These are phyloP conservation scores for Fusarium multiceps DNA, from an alignment of 2,329 filamentous ascomycete genomes.

Conservation along the genomic window DNA sequence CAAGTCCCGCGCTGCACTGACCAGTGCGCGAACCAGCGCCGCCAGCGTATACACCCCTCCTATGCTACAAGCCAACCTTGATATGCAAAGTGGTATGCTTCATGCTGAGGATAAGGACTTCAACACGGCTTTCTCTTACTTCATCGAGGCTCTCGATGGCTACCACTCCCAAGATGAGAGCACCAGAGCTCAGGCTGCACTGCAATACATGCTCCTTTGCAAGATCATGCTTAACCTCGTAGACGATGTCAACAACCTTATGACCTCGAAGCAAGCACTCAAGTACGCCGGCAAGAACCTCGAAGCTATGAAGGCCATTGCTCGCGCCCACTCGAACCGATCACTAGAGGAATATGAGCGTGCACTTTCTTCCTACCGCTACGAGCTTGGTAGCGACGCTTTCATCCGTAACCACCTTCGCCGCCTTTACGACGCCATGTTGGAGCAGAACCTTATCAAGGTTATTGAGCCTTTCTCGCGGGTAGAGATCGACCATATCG, in stretches of 20 bases:
- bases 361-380: conserved; percentile 88
- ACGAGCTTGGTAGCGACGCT: conserved; percentile 91
- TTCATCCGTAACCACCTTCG: conserved; percentile 98
- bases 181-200: conserved; percentile 89
- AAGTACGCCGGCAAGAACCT: conserved; percentile 96
- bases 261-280: conserved; percentile 95
- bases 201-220: conserved; percentile 99
- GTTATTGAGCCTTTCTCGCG: conserved; percentile 98
- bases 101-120: conserved; percentile 99
- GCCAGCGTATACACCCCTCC: conserved; percentile 98
- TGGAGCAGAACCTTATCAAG: conserved; percentile 99
- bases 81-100: conserved; percentile 99
- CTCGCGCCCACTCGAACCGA: conserved; percentile 92
- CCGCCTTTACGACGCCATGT: conserved; percentile 95
- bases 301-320: conserved; percentile 99
- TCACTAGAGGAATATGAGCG: conserved; percentile 97
- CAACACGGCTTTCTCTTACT: conserved; percentile 98
- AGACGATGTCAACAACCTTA: conserved; percentile 94
- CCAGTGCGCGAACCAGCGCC: conserved; percentile 91
- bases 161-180: conserved; percentile 94
- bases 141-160: conserved; percentile 97
- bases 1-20: conserved; percentile 94
- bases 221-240: conserved; percentile 99
- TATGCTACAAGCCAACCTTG: conserved; percentile 91
- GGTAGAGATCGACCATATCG: conserved; percentile 96